These are phyloP conservation scores for Phialophora macrospora DNA, from an alignment of 2,329 filamentous ascomycete genomes.

Conservation along the genomic window DNA sequence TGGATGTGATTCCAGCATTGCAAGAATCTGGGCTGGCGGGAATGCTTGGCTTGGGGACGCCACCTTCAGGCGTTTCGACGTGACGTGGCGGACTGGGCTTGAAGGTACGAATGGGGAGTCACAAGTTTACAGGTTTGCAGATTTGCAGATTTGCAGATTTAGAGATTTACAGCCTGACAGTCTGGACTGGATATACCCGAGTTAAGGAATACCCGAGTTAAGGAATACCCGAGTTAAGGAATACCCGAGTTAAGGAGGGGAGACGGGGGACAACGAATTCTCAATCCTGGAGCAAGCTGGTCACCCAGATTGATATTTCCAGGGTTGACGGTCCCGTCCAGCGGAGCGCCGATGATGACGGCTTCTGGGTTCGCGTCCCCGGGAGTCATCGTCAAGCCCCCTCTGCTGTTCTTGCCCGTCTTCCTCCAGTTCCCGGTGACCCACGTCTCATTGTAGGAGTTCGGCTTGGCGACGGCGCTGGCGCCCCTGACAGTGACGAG, in stretches of 20 bases:
- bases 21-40: conserved; percentile 22
- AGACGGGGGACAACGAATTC: too few relatives aligned
- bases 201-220: too few relatives aligned
- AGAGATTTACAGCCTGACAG: too few relatives aligned
- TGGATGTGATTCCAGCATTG: conserved; percentile 25
- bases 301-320: conserved; percentile 68
- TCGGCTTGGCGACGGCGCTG: conserved; percentile 64
- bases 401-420: conserved; percentile 66
- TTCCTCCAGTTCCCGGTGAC: conserved; percentile 68
- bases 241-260: too few relatives aligned
- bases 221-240: too few relatives aligned
- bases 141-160: too few relatives aligned
- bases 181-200: too few relatives aligned
- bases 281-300: conserved; percentile 40
- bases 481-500: conserved; percentile 67
- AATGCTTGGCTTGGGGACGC: conserved; percentile 1
- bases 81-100: background rate
- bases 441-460: conserved; percentile 71
- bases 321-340: conserved; percentile 68
- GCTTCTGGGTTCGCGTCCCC: conserved; percentile 72
- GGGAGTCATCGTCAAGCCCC: conserved; percentile 66
- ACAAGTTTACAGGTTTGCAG: too few relatives aligned
- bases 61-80: background rate
- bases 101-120: too few relatives aligned
- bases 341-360: conserved; percentile 67